Evolutionary conservation across 2,329 filamentous ascomycete genomes (phyloP), one percentile per base, ranked within the genome.

Genomic region (Curvularia hawaiiensis): DNA sequence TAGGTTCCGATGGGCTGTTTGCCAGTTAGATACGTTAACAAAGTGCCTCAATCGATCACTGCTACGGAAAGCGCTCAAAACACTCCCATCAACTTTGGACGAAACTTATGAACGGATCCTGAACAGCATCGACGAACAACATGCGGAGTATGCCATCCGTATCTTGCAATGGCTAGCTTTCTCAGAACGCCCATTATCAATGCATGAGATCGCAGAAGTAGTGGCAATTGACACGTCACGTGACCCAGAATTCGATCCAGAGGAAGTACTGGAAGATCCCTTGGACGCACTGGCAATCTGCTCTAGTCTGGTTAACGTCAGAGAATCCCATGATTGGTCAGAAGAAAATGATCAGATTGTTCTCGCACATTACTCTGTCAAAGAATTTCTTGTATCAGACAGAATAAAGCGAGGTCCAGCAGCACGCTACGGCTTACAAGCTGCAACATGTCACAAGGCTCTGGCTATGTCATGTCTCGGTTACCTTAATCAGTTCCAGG

Each of bases 331-430:
- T 68, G 4, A 35, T 16, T 5, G 3, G 1, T n/a, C 12, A 6
- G 14, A 16, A 10, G 5, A 1, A 16, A 35, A 3, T 3, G n/a
- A 35, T 12, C 4, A n/a, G 2, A 18, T 38, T 28, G 52, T 52
- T 47, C 58, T 76, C 14, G 69, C 72, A 41, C 74, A 76, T 52
- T 75, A 71, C 49, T 76, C 73, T 20, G 73, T 76, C n/a, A 63
- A 74, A 47, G 74, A 76, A 38, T 76, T 74, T 33, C 70, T 76
- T 26, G 14, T 68, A 0, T 75, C 72, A 40, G 59, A 65, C 12
- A 66, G 69, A 26, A 69, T 71, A 43, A 20, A 31, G 10, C 50
- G 65, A 63, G 64, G 68, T 8, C 24, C 38, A 44, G 66, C 65
- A 54, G 48, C 46, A 30, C 45, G 47, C 4, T 75, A 68, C 49